phyloP scores from a whole-genome alignment of 176 grass and related monocot genomes.

The maize (Zea mays) region DNA sequence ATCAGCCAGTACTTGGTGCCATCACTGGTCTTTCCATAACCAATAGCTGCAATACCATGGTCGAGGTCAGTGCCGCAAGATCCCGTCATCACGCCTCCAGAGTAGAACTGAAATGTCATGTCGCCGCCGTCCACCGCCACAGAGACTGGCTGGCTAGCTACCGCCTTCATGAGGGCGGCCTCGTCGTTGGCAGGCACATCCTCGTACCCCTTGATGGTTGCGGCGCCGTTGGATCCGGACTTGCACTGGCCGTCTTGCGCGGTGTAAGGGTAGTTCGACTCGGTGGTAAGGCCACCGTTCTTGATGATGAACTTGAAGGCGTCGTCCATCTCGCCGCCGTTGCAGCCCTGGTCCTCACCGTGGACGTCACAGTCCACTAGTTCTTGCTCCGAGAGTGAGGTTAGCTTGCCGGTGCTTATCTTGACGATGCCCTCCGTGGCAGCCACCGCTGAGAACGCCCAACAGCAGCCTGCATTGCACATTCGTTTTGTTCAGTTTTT shows the following conservation, averaged over 20 bases:
- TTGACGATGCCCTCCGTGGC: slow-evolving; percentile 8
- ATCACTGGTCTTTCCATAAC: slow-evolving; percentile 30
- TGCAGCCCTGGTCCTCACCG: neutral
- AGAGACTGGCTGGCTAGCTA: slow-evolving; percentile 13
- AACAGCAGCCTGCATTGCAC: neutral
- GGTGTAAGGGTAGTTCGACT: neutral
- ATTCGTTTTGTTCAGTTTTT: too few relatives aligned
- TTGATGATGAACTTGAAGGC: neutral
- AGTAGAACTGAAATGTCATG: slow-evolving; percentile 50
- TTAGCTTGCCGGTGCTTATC: neutral
- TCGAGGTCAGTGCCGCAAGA: neutral
- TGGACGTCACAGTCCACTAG: neutral
- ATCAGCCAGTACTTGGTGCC: slow-evolving; percentile 38
- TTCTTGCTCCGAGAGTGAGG: neutral
- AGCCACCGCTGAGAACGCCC: slow-evolving; percentile 5
- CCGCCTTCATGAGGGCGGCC: slow-evolving; percentile 49
- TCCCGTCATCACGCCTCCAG: slow-evolving; percentile 44
- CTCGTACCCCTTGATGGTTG: slow-evolving; percentile 40
- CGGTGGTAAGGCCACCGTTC: neutral
- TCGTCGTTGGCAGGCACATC: slow-evolving; percentile 43
- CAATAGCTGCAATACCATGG: slow-evolving; percentile 48
- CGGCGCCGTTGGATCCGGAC: slow-evolving; percentile 1
- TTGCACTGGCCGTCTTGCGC: neutral
- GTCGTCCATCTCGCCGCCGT: neutral
- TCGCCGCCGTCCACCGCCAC: slow-evolving; percentile 43